A percentile compares a stretch with the other conserved stretches of the same genome.
These are phyloP conservation scores for Alliaria petiolata DNA, from an alignment of 345 rosid genomes.

Conservation along the genomic window DNA sequence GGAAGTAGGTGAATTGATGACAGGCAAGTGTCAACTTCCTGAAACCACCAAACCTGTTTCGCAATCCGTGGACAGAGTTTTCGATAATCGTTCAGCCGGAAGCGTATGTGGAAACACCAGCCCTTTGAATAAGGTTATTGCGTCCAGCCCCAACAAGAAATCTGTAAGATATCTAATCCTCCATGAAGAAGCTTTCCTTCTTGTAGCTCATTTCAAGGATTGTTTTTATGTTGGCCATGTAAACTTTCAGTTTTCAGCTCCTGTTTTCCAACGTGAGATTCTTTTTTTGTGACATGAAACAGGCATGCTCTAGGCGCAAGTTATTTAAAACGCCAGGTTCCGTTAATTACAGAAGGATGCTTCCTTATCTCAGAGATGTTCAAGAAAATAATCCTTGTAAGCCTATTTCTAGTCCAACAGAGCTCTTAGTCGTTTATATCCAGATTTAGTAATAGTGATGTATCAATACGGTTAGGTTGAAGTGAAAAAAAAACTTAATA, in stretches of 20 bases:
- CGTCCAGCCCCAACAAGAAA: slow-evolving; percentile 40
- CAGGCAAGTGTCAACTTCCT: slow-evolving; percentile 5
- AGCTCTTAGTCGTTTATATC: not conserved
- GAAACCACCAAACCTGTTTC: slow-evolving; percentile 2
- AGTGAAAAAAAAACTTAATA: not conserved
- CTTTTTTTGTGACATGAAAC: slow-evolving; percentile 24
- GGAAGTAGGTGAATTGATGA: slow-evolving; percentile 16
- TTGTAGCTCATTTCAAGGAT: not conserved
- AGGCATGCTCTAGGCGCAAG: slow-evolving; percentile 40
- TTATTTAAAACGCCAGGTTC: slow-evolving; percentile 49
- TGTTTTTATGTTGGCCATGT: not conserved
- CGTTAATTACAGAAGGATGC: slow-evolving; percentile 61
- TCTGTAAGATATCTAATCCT: slow-evolving; percentile 38
- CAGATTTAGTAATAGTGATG: not conserved
- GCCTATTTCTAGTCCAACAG: not conserved
- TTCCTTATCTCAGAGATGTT: slow-evolving; percentile 54
- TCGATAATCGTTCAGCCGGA: slow-evolving; percentile 21
- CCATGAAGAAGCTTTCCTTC: not conserved
- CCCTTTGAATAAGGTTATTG: slow-evolving; percentile 14
- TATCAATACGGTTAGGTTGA: not conserved
- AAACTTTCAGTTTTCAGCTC: not conserved
- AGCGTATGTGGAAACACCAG: not conserved
- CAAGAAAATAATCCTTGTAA: slow-evolving; percentile 43
- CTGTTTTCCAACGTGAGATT: slow-evolving; percentile 18
- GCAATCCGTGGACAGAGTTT: slow-evolving; percentile 14